Evolutionary conservation across 2,329 filamentous ascomycete species (phyloP).

Genomic region (Aaosphaeria arxii): DNA sequence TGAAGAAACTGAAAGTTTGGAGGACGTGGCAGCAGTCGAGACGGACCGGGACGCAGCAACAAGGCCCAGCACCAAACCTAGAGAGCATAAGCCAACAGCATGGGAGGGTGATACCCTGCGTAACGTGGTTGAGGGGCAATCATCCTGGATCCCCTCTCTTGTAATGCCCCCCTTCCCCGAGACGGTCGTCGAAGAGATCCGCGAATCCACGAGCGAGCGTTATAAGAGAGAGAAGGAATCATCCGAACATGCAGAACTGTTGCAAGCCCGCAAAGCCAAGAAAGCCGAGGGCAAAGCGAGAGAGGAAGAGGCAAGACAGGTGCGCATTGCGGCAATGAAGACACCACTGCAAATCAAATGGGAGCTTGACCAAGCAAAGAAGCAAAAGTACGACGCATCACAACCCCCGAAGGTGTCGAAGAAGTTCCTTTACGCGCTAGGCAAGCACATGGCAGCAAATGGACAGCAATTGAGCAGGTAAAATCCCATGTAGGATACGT

Average conservation of each 20-base stretch:
- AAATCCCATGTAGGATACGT: neutral
- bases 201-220: constrained; percentile 50
- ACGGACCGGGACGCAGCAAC: neutral
- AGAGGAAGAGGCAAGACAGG: constrained; percentile 25
- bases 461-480: neutral
- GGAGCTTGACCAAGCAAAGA: constrained; percentile 26
- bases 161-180: constrained; percentile 74
- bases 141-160: constrained; percentile 61
- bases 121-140: constrained; percentile 70
- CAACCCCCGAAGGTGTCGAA: neutral
- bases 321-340: constrained; percentile 5
- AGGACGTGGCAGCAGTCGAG: neutral
- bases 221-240: constrained; percentile 53
- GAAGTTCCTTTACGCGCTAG: neutral
- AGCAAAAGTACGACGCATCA: constrained; percentile 3
- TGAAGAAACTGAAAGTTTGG: neutral
- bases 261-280: constrained; percentile 32
- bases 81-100: neutral
- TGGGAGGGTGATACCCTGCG: constrained; percentile 68
- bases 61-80: neutral
- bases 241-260: constrained; percentile 66
- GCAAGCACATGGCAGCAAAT: neutral
- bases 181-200: constrained; percentile 78
- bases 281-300: constrained; percentile 36
- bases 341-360: constrained; percentile 24